Percentiles rank a stretch among this genome's conserved stretches.
These are phyloP conservation scores for Acephala macrosclerotiorum DNA, from an alignment of 2,329 filamentous ascomycete genomes.

Conservation along the genomic window DNA sequence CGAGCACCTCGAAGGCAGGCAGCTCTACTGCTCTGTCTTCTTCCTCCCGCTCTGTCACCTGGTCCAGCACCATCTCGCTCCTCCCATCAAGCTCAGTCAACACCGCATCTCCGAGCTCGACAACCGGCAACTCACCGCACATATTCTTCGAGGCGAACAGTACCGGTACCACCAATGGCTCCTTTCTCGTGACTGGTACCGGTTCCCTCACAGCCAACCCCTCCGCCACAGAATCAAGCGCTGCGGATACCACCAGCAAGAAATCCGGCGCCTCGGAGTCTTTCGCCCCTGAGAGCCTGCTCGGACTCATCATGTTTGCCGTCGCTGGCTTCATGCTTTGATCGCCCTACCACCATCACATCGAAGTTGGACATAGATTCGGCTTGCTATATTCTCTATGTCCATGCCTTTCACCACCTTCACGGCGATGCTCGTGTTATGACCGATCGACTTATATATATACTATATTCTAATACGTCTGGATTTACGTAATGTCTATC, in stretches of 20 bases:
- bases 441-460: constrained; percentile 15
- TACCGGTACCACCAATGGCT: constrained; percentile 16
- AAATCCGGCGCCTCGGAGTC: constrained; percentile 31
- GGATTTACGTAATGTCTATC: constrained; percentile 39
- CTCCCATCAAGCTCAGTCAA: constrained; percentile 27
- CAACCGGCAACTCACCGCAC: constrained; percentile 30
- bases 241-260: constrained; percentile 23
- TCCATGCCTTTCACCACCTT: constrained; percentile 12
- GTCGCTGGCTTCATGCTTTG: constrained; percentile 36
- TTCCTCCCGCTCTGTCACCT: constrained; percentile 23
- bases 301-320: constrained; percentile 32
- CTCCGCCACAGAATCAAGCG: constrained; percentile 8
- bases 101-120: constrained; percentile 24
- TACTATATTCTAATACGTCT: constrained; percentile 40
- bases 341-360: background rate
- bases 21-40: constrained; percentile 20
- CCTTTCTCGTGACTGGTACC: constrained; percentile 17
- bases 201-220: background rate
- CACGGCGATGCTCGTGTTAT: constrained; percentile 8
- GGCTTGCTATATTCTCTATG: background rate
- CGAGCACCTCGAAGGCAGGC: constrained; percentile 7
- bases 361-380: background rate
- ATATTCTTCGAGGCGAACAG: constrained; percentile 39
- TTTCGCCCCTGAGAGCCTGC: constrained; percentile 29
- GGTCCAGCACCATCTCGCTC: constrained; percentile 19